phyloP scores from a whole-genome alignment of 2,329 filamentous ascomycete genomes.

The Cercospora sp. region DNA sequence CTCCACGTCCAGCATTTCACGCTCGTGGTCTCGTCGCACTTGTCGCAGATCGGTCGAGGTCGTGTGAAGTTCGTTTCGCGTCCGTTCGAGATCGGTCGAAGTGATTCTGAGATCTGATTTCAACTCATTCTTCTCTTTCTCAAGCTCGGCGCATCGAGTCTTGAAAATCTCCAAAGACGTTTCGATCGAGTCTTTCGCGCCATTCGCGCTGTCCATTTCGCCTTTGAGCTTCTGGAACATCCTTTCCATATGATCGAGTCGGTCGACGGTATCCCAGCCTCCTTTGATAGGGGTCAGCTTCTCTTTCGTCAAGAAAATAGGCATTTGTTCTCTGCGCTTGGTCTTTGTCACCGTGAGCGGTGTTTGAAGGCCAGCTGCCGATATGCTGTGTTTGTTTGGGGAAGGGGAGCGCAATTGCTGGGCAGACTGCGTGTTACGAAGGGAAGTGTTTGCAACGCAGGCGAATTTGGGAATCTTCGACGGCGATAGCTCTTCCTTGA shows the following conservation, averaged over 20 bases:
- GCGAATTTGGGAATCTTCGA: conserved; percentile 41
- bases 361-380: conserved; percentile 33
- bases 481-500: conserved; percentile 37
- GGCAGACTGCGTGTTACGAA: conserved; percentile 36
- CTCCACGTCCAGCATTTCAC: conserved; percentile 36
- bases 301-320: conserved; percentile 67
- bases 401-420: conserved; percentile 35
- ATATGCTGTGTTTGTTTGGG: conserved; percentile 35
- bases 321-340: conserved; percentile 53
- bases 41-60: conserved; percentile 38
- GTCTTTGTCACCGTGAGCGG: conserved; percentile 27
- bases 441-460: conserved; percentile 31
- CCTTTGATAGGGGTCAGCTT: conserved; percentile 49
- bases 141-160: conserved; percentile 50
- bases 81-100: conserved; percentile 63
- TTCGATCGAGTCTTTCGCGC: conserved; percentile 68
- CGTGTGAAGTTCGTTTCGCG: conserved; percentile 38
- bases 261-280: conserved; percentile 76
- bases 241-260: conserved; percentile 73
- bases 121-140: conserved; percentile 43
- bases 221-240: conserved; percentile 72
- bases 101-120: conserved; percentile 57
- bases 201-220: conserved; percentile 68
- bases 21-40: conserved; percentile 38
- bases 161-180: conserved; percentile 75